These are phyloP conservation scores for Lentinula edodes DNA, from an alignment of 768 basidiomycete species.

Conservation along the genomic window DNA sequence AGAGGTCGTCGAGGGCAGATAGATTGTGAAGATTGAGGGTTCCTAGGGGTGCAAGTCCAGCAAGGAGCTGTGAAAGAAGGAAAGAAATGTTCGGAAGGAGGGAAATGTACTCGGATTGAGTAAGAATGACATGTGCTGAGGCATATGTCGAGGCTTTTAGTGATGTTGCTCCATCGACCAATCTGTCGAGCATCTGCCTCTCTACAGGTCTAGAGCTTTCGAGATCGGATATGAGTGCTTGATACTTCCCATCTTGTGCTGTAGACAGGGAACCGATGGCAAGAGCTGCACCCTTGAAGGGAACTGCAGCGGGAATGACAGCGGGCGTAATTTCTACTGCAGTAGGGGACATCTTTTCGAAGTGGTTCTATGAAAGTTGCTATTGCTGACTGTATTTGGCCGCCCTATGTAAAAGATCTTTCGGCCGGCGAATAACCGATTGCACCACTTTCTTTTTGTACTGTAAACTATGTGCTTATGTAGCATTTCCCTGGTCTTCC, in stretches of 20 bases:
- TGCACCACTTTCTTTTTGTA: too few species aligned
- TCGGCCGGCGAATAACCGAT: not conserved
- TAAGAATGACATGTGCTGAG: constrained; percentile 64
- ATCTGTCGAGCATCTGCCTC: constrained; percentile 75
- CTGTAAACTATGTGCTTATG: too few species aligned
- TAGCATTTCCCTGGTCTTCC: too few species aligned
- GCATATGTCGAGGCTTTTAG: constrained; percentile 52
- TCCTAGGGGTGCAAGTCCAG: constrained; percentile 60
- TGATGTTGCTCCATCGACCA: constrained; percentile 68
- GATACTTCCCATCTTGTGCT: constrained; percentile 77
- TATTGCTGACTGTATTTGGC: not conserved
- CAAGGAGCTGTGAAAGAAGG: constrained; percentile 56
- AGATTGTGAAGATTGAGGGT: constrained; percentile 63
- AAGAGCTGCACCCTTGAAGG: constrained; percentile 47
- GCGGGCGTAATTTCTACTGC: constrained; percentile 34
- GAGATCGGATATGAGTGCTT: constrained; percentile 58
- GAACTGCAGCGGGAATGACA: constrained; percentile 6
- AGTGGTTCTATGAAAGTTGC: not conserved
- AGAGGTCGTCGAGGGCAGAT: constrained; percentile 29
- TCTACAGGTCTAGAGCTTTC: constrained; percentile 56
- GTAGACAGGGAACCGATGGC: constrained; percentile 76
- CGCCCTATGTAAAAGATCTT: not conserved
- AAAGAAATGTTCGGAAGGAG: constrained; percentile 46
- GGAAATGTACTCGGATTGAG: constrained; percentile 53
- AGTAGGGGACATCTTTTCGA: constrained; percentile 51